phyloP scores from a whole-genome alignment of 768 basidiomycete genomes.

The Russula vinacea region DNA sequence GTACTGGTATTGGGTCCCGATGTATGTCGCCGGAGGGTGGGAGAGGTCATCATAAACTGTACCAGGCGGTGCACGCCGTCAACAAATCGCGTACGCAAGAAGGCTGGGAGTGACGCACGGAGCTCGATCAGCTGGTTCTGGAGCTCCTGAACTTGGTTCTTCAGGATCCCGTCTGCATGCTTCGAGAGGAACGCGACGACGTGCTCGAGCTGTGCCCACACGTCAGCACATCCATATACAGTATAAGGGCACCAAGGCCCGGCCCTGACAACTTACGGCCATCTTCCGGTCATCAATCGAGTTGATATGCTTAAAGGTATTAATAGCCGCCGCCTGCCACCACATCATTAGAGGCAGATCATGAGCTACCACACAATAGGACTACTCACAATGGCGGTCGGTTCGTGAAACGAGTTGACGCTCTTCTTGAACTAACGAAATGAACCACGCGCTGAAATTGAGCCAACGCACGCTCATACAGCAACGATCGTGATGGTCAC shows the following conservation, averaged over 20 bases:
- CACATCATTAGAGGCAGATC: background rate
- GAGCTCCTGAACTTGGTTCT: conserved; percentile 42
- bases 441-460: background rate
- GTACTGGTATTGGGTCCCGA: conserved; percentile 62
- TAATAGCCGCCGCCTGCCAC: conserved; percentile 55
- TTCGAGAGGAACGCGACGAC: conserved; percentile 59
- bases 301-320: conserved; percentile 55
- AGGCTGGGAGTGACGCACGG: conserved; percentile 38
- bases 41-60: conserved; percentile 78
- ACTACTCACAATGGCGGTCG: conserved; percentile 10
- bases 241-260: too few species aligned
- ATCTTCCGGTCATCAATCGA: conserved; percentile 76
- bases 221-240: background rate
- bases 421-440: conserved; percentile 19
- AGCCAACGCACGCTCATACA: background rate
- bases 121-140: conserved; percentile 47
- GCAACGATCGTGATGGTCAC: background rate
- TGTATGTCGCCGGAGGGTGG: conserved; percentile 70
- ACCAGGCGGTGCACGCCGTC: background rate
- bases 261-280: conserved; percentile 48
- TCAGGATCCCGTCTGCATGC: conserved; percentile 41
- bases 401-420: conserved; percentile 8
- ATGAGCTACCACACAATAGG: background rate
- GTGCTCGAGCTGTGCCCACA: conserved; percentile 55
- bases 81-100: background rate